phyloP scores from a whole-genome alignment of 768 basidiomycete species.

The Lactifluus subvellereus region DNA sequence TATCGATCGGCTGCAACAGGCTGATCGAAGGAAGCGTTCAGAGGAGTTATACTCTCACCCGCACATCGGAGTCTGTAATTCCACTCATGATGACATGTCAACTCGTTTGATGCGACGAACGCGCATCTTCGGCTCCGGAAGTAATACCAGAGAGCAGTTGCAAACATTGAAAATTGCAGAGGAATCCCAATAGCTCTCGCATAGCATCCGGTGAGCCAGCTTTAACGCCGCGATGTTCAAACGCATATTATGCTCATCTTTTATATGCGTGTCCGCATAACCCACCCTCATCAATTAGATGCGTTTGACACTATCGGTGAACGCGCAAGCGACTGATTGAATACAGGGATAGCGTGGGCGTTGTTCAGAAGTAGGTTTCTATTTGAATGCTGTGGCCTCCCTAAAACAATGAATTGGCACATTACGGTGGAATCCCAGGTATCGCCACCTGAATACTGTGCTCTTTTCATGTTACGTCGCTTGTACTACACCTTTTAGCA shows the following conservation, averaged over 20 bases:
- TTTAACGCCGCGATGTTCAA: slow-evolving; percentile 99
- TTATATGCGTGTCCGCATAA: neutral
- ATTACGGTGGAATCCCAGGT: slow-evolving; percentile 92
- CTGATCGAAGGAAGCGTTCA: too few relatives aligned
- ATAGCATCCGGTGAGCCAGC: slow-evolving; percentile 98
- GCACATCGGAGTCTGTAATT: too few relatives aligned
- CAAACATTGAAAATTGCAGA: too few relatives aligned
- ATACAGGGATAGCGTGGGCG: slow-evolving; percentile 97
- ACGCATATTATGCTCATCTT: slow-evolving; percentile 45
- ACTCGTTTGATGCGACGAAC: too few relatives aligned
- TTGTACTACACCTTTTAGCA: neutral
- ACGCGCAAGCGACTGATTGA: slow-evolving; percentile 97
- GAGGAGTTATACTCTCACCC: too few relatives aligned
- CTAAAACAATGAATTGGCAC: neutral
- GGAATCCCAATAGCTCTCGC: too few relatives aligned
- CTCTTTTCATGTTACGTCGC: slow-evolving; percentile 87
- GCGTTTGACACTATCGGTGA: slow-evolving; percentile 99
- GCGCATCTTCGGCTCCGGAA: too few relatives aligned
- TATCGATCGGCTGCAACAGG: too few relatives aligned
- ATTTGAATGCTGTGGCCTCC: neutral
- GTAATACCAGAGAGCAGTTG: too few relatives aligned
- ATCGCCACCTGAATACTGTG: slow-evolving; percentile 97
- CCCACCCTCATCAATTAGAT: slow-evolving; percentile 41
- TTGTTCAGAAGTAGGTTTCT: slow-evolving; percentile 73
- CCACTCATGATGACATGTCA: too few relatives aligned